These are phyloP conservation scores for Sarcodon aspratus DNA, from an alignment of 768 basidiomycete genomes.

Conservation along the genomic window DNA sequence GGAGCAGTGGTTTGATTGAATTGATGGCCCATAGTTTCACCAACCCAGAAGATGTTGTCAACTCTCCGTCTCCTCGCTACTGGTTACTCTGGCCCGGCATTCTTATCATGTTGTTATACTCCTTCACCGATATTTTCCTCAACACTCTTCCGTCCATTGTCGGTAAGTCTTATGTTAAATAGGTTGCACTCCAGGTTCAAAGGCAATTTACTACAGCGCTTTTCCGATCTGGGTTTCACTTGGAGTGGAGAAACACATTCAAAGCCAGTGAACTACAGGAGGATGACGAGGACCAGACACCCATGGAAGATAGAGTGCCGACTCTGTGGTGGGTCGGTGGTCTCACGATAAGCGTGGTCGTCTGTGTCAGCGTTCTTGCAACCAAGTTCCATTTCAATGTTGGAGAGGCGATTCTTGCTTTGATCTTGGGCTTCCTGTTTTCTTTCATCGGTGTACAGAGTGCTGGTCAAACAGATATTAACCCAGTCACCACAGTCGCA, in stretches of 20 bases:
- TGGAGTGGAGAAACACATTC: constrained; percentile 8
- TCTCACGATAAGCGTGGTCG: constrained; percentile 32
- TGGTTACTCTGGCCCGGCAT: constrained; percentile 58
- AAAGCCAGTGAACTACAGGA: constrained; percentile 15
- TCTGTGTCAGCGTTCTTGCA: constrained; percentile 41
- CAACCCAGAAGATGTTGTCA: constrained; percentile 28
- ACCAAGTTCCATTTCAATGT: constrained; percentile 46
- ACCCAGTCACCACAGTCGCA: constrained; percentile 48
- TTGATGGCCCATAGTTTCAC: constrained; percentile 17
- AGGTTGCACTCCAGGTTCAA: too few relatives aligned
- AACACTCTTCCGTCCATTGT: constrained; percentile 24
- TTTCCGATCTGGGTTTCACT: background rate
- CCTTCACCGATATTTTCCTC: constrained; percentile 40
- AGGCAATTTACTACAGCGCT: background rate
- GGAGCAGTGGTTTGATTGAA: too few relatives aligned
- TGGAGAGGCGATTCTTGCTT: constrained; percentile 43
- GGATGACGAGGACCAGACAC: constrained; percentile 41
- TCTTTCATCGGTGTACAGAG: constrained; percentile 59
- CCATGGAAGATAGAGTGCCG: constrained; percentile 43
- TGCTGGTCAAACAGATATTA: constrained; percentile 47
- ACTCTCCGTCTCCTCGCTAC: constrained; percentile 40
- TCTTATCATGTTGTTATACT: constrained; percentile 49
- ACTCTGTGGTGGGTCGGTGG: constrained; percentile 42
- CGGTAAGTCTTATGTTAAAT: constrained; percentile 11
- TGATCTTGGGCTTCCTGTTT: constrained; percentile 52